Base-by-base conservation (phyloP, 1,284 basidiomycete species). In the Porphyrellus sp. region DNA sequence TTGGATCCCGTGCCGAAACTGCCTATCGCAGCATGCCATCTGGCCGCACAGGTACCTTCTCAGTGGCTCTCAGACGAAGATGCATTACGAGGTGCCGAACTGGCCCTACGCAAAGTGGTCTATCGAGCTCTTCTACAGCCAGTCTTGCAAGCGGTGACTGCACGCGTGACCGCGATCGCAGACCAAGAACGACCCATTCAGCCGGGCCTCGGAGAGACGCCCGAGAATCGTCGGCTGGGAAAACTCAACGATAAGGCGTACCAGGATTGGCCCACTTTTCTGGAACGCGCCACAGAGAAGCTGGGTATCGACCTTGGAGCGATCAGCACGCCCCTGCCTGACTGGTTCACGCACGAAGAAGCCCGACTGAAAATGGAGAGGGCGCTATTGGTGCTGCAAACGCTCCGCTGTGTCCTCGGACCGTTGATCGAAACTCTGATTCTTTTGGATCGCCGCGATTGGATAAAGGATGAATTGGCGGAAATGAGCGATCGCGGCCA, bases 21-120 rank as follows among this genome's bases (percentile, higher is more conserved):
- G 46, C 54, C 69, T n/a, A 44, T 48, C 9, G 47, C 69, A 1
- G 78, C 80, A 21, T 77, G 79, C 53, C 84, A 87, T 55, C 75
- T 89, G 33, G 85, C 86, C 3, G 72, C 78, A 16, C 77, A 73
- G 62, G 69, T 68, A 23, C 78, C 69, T 11, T 70, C 59, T 49
- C 74, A 65, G 59, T 81, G 64, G 79, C 68, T 63, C 38, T 71
- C 58, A 24, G 61, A 60, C 12, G 54, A 63, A 12, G 57, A 57
- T 7, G 48, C 71, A 6, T 46, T 53, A 15, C 43, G 48, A 15
- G 58, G 56, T 6, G 67, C 76, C 7, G 62, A 67, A 28, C 70
- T 86, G 0, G 75, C 83, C 1, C 68, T 83, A 37, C 74, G 78
- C 23, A 88, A 88, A 62, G 77, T 87, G 30, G 77, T 80, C 9